A percentile compares a stretch with the other conserved stretches of the same genome.
These are phyloP conservation scores for Melampsora abietis-canadensis DNA, from an alignment of 1,284 basidiomycete species.

Conservation along the genomic window DNA sequence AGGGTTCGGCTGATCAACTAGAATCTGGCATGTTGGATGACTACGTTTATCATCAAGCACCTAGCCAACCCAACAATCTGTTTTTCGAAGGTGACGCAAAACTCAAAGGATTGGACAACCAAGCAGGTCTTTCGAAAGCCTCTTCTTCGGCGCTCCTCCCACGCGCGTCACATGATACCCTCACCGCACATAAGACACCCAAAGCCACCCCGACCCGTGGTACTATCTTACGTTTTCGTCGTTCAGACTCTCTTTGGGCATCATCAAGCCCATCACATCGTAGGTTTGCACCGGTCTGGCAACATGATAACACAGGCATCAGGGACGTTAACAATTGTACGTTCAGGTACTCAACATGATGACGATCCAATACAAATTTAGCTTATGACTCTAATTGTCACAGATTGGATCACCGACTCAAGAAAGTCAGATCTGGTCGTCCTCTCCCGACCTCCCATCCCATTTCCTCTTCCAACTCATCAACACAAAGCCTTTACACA, in stretches of 20 bases:
- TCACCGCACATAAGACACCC: neutral
- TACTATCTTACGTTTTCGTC: constrained; percentile 50
- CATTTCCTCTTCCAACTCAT: constrained; percentile 45
- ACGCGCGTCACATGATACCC: neutral
- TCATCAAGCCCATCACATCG: constrained; percentile 25
- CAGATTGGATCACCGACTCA: constrained; percentile 46
- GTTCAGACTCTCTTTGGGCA: constrained; percentile 49
- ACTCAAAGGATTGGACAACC: neutral
- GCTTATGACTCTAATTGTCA: neutral
- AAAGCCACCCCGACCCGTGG: constrained; percentile 40
- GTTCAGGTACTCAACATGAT: neutral
- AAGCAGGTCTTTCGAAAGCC: neutral
- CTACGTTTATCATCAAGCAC: constrained; percentile 46
- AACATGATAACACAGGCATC: constrained; percentile 47
- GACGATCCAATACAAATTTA: neutral
- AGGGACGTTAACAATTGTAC: constrained; percentile 51
- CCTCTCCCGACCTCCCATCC: constrained; percentile 48
- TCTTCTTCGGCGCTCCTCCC: neutral
- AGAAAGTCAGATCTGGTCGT: constrained; percentile 49
- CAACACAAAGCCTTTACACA: constrained; percentile 17
- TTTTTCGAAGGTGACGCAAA: neutral
- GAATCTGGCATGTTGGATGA: constrained; percentile 47
- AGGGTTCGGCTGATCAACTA: constrained; percentile 8
- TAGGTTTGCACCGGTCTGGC: constrained; percentile 32
- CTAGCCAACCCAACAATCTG: constrained; percentile 41